Percentiles rank a stretch among this genome's conserved stretches.
These are phyloP conservation scores for Solanum infundibuliforme DNA, from an alignment of 257 asterid species.

Conservation along the genomic window DNA sequence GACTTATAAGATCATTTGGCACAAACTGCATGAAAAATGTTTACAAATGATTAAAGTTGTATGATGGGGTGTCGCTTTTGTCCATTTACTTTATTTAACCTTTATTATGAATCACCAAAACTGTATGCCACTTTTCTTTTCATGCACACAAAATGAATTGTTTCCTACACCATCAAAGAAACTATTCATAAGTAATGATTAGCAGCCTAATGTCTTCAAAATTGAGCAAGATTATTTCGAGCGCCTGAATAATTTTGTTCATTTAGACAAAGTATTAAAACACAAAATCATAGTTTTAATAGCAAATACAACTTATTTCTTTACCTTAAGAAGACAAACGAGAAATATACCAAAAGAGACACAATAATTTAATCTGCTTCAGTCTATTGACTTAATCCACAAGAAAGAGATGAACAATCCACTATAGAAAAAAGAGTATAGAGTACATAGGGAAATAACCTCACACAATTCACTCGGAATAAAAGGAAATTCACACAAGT, in stretches of 20 bases:
- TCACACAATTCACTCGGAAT: neutral
- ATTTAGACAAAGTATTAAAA: neutral
- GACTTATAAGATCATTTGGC: neutral
- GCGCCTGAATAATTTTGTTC: neutral
- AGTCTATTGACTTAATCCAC: neutral
- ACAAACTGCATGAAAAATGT: neutral
- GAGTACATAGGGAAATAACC: neutral
- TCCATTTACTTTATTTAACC: neutral
- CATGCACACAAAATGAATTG: neutral
- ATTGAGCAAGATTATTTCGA: neutral
- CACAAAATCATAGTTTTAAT: neutral
- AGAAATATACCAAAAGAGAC: neutral
- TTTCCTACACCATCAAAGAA: neutral
- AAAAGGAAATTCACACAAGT: neutral
- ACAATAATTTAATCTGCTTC: too few species aligned
- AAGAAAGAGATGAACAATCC: neutral
- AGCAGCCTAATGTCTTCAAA: neutral
- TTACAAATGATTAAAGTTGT: neutral
- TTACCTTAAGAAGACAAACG: neutral
- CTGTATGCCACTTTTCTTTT: neutral
- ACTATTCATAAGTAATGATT: neutral
- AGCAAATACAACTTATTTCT: neutral
- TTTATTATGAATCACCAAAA: neutral
- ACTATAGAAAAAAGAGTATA: neutral
- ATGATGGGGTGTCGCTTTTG: neutral